A percentile compares a stretch with the other conserved stretches of the same genome.
These are phyloP conservation scores for Backusella luteola DNA, from an alignment of 192 early-diverging fungal species.

Conservation along the genomic window DNA sequence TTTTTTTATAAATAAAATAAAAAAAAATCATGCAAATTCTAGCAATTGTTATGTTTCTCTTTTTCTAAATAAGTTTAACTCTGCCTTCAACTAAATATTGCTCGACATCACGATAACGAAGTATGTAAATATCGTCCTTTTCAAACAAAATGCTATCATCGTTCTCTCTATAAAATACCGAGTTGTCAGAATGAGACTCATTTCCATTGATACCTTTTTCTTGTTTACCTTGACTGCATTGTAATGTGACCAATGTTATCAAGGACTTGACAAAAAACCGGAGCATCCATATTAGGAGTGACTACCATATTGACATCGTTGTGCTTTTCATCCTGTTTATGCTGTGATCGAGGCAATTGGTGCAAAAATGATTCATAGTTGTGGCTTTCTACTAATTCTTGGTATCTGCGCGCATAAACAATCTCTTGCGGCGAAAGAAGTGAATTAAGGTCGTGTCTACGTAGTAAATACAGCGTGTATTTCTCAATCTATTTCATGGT, in stretches of 20 bases:
- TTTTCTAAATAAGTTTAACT: slow-evolving; percentile 54
- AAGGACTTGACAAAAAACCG: slow-evolving; percentile 57
- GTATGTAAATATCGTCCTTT: slow-evolving; percentile 48
- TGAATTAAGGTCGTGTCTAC: slow-evolving; percentile 27
- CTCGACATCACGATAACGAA: slow-evolving; percentile 49
- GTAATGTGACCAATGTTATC: slow-evolving; percentile 45
- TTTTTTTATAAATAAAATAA: neutral
- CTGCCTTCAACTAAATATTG: slow-evolving; percentile 40
- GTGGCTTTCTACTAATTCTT: slow-evolving; percentile 45
- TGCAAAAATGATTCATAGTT: slow-evolving; percentile 50
- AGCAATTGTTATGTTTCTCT: neutral
- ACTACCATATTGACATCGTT: slow-evolving; percentile 39
- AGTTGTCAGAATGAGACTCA: neutral
- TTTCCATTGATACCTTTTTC: slow-evolving; percentile 21
- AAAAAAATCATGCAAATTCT: neutral
- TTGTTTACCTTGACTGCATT: slow-evolving; percentile 21
- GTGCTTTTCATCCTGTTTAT: slow-evolving; percentile 45
- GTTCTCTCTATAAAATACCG: neutral
- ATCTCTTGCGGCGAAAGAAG: slow-evolving; percentile 52
- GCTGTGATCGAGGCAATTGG: slow-evolving; percentile 46
- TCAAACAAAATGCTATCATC: slow-evolving; percentile 11
- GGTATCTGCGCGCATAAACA: slow-evolving; percentile 50
- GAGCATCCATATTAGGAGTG: slow-evolving; percentile 55
- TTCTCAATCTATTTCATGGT: slow-evolving; percentile 51
- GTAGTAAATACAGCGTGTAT: slow-evolving; percentile 44